A percentile compares a stretch with the other conserved stretches of the same genome.
Evolutionary conservation across 177 flowering plant species (phyloP).

Genomic region (Tripterygium wilfordii): DNA sequence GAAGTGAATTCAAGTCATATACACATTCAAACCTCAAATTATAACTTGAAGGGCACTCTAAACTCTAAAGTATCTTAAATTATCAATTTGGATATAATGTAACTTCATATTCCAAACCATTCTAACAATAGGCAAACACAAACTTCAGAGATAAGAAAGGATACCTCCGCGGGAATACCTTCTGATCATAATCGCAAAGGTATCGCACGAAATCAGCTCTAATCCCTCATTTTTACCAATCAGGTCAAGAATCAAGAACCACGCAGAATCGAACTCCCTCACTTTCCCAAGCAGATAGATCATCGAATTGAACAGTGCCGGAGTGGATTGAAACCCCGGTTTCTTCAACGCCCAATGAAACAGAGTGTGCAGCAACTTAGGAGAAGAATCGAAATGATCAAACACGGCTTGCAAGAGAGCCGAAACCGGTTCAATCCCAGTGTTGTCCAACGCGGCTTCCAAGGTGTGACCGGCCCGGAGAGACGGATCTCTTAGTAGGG

Average conservation of each 20-base stretch:
- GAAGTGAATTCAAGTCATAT: too few species aligned
- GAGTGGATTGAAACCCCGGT: conserved; percentile 31
- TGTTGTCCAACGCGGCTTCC: conserved; percentile 37
- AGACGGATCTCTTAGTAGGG: conserved; percentile 29
- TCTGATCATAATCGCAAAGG: conserved; percentile 53
- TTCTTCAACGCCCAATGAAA: conserved; percentile 62
- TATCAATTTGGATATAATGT: too few species aligned
- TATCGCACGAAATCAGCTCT: conserved; percentile 30
- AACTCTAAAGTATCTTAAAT: too few species aligned
- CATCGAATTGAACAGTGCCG: conserved; percentile 43
- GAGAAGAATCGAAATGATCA: conserved; percentile 52
- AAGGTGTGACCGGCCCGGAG: conserved; percentile 32
- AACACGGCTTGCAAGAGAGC: conserved; percentile 35
- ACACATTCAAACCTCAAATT: too few species aligned
- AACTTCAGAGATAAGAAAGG: too few species aligned
- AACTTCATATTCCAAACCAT: too few species aligned
- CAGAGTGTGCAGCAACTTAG: conserved; percentile 43
- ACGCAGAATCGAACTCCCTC: conserved; percentile 56
- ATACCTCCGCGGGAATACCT: conserved; percentile 69
- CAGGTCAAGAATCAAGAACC: conserved; percentile 46
- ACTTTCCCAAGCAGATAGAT: conserved; percentile 50
- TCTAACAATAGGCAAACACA: too few species aligned
- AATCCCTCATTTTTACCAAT: conserved; percentile 13
- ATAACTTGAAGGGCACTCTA: too few species aligned
- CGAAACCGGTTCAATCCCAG: conserved; percentile 33